Evolutionary conservation across 1,284 basidiomycete genomes (phyloP), one percentile per base, ranked within the genome.

Genomic region (Clitocybe nebularis): DNA sequence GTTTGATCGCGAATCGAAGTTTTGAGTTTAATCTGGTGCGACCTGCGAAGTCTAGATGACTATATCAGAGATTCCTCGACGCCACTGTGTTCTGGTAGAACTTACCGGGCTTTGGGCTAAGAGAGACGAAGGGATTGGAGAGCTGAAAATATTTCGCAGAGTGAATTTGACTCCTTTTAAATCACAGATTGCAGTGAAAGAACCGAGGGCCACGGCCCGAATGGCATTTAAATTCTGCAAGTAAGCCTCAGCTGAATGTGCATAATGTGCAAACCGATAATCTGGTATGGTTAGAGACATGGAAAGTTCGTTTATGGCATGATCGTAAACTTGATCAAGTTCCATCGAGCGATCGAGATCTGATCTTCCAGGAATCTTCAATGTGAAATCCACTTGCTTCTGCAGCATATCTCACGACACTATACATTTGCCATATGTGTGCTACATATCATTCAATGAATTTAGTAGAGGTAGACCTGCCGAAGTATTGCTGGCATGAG

Each of bases 1-100:
- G 54, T 48, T 47, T 59, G 62, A 65, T 62, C 61, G 58, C 50
- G 50, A 58, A 62, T 60, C 57, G 60, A n/a, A n/a, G n/a, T 60
- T 59, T 59, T 56, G 61, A 57, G 50, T 61, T 62, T 53, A 56
- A 65, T 64, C 61, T 61, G 51, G 39, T 41, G 45, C 42, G 45
- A 49, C 46, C 45, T 38, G 24, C 34, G 52, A 62, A 59, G 54
- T 41, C 51, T 53, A n/a, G n/a, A n/a, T n/a, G n/a, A n/a, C n/a
- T n/a, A n/a, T n/a, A 58, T 62, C 57, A 61, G 55, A 58, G 56
- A 56, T 50, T 35, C 19, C 16, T 33, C 28, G 23, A 23, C 20
- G 16, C 23, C 29, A 34, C n/a, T n/a, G n/a, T n/a, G n/a, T n/a
- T n/a, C n/a, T n/a, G n/a, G n/a, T n/a, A n/a, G n/a, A n/a, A n/a